Percentiles rank a stretch among this genome's conserved stretches.
These are phyloP conservation scores for Myochromella boudieri DNA, from an alignment of 768 basidiomycete species.

Conservation along the genomic window DNA sequence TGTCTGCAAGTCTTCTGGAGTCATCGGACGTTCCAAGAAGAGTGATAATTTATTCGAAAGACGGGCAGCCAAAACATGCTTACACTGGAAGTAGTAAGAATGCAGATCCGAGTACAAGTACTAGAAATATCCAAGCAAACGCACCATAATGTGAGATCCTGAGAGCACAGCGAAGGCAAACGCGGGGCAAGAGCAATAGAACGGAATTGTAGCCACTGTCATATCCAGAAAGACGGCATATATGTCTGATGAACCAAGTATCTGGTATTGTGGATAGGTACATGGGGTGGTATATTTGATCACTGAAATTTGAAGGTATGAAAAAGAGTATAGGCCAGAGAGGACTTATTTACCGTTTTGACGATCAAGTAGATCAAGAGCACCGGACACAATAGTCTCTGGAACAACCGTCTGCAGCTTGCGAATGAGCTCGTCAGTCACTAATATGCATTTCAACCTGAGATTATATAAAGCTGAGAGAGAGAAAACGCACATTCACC, in stretches of 20 bases:
- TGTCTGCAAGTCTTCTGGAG: constrained; percentile 47
- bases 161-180: constrained; percentile 66
- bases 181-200: constrained; percentile 76
- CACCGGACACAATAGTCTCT: constrained; percentile 62
- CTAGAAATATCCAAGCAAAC: constrained; percentile 16
- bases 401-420: constrained; percentile 60
- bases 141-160: constrained; percentile 65
- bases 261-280: constrained; percentile 63
- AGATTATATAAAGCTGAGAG: not conserved
- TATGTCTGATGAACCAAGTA: constrained; percentile 62
- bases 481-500: constrained; percentile 26
- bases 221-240: constrained; percentile 58
- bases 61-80: constrained; percentile 70
- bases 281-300: constrained; percentile 58
- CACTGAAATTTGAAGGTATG: constrained; percentile 38
- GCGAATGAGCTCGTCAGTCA: constrained; percentile 53
- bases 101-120: not conserved
- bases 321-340: not conserved
- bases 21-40: constrained; percentile 48
- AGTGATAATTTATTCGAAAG: constrained; percentile 56
- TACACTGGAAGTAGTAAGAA: constrained; percentile 51
- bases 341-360: constrained; percentile 49
- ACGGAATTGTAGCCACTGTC: constrained; percentile 35
- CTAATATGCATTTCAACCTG: constrained; percentile 17
- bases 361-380: constrained; percentile 76